Evolutionary conservation across 169 alveolate genomes (phyloP).

Genomic region (Eimeria sp.): DNA sequence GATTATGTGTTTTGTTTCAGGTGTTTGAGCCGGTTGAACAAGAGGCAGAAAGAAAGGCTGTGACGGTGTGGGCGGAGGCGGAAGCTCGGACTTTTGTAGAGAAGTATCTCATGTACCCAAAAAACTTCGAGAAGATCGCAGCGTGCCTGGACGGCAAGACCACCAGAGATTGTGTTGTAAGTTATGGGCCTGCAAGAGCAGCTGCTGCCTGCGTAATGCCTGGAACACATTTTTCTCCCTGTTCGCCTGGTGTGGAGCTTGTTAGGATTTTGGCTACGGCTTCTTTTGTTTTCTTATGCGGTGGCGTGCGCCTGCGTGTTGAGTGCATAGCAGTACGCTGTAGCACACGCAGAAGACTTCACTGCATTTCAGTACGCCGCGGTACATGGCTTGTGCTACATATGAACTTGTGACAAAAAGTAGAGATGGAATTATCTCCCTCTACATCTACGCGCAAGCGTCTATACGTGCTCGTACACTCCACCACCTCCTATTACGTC

Average conservation of each 20-base stretch:
- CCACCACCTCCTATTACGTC: too few relatives aligned
- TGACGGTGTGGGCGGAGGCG: conserved; percentile 90
- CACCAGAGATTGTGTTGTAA: conserved; percentile 91
- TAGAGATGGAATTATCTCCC: not conserved
- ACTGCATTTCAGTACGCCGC: not conserved
- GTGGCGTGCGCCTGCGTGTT: not conserved
- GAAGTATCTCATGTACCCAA: conserved; percentile 93
- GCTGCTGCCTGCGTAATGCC: not conserved
- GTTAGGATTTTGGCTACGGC: not conserved
- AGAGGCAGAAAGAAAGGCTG: conserved; percentile 82
- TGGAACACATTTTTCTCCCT: not conserved
- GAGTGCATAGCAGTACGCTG: not conserved
- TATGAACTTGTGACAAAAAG: not conserved
- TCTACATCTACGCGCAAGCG: not conserved
- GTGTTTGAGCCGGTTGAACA: conserved; percentile 71
- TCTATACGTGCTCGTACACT: not conserved
- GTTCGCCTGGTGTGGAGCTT: not conserved
- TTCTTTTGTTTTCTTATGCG: not conserved
- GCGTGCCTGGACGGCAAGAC: conserved; percentile 91
- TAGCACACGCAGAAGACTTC: not conserved
- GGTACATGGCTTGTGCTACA: not conserved
- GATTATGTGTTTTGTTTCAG: conserved; percentile 42
- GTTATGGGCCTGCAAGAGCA: not conserved
- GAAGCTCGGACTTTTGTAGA: conserved; percentile 91
- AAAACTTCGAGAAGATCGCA: conserved; percentile 92